These are phyloP conservation scores for Neostapfia colusana DNA, from an alignment of 176 grass and related monocot species.

Conservation along the genomic window DNA sequence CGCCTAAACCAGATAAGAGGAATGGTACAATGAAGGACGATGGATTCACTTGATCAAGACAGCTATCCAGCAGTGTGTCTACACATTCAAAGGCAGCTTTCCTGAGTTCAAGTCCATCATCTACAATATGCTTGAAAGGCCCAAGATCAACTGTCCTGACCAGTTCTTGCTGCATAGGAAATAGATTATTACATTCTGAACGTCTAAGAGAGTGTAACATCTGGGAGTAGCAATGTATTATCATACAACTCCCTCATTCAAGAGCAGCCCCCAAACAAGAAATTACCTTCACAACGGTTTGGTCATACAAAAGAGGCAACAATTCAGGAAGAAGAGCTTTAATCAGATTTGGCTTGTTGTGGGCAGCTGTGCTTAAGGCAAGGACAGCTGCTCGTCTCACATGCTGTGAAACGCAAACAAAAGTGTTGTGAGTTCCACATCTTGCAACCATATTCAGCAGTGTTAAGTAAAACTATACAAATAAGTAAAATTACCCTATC, in stretches of 20 bases:
- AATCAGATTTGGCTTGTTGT: constrained; percentile 92
- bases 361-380: constrained; percentile 83
- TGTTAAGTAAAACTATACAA: not conserved
- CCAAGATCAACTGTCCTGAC: constrained; percentile 90
- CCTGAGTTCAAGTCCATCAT: constrained; percentile 85
- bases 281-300: constrained; percentile 89
- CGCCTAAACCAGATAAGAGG: constrained; percentile 82
- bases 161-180: constrained; percentile 71
- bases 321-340: constrained; percentile 85
- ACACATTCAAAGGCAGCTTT: constrained; percentile 97
- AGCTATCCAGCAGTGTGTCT: constrained; percentile 81
- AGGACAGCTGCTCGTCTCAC: constrained; percentile 85
- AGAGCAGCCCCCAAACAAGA: constrained; percentile 14
- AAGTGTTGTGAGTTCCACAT: not conserved
- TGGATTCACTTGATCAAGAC: constrained; percentile 93
- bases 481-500: constrained; percentile 58
- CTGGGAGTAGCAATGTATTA: not conserved
- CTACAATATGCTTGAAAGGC: constrained; percentile 92
- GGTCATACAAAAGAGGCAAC: constrained; percentile 84
- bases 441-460: not conserved
- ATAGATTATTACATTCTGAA: constrained; percentile 13
- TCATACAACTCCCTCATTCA: not conserved
- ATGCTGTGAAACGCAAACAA: constrained; percentile 57
- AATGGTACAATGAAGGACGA: constrained; percentile 83
- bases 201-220: constrained; percentile 14